Evolutionary conservation across 305 asterid genomes (phyloP).

Genomic region (Fraxinus albicans): DNA sequence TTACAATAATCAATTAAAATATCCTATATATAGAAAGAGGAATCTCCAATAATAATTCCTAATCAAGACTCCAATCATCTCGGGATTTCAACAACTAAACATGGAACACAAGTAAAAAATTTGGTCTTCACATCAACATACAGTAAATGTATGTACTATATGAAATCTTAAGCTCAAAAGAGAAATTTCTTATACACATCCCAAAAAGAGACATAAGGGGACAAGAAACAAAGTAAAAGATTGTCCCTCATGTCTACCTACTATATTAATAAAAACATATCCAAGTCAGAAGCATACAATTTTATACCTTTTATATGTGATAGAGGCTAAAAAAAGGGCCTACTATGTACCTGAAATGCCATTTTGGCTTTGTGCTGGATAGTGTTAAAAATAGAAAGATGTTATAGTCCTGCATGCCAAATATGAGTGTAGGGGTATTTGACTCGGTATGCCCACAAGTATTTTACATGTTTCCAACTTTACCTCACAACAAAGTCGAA

Average conservation of each 20-base stretch:
- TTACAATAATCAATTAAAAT: not conserved
- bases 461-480: conserved; percentile 10
- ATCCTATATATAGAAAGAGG: no score
- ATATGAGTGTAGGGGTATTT: not conserved
- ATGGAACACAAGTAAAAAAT: not conserved
- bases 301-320: not conserved
- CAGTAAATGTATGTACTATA: not conserved
- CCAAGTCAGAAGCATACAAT: not conserved
- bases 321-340: not conserved
- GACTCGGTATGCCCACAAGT: conserved; percentile 4
- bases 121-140: not conserved
- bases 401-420: not conserved
- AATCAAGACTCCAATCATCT: no score
- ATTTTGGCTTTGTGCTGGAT: not conserved
- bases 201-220: not conserved
- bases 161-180: not conserved
- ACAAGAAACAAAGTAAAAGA: not conserved
- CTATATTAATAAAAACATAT: not conserved
- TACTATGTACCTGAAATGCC: not conserved
- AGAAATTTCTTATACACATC: not conserved
- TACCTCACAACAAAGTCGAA: conserved; percentile 5
- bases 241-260: not conserved
- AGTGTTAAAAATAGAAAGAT: not conserved
- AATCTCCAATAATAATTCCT: no score
- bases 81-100: not conserved